phyloP scores from a whole-genome alignment of 2,329 filamentous ascomycete genomes.

The Pezizomycotina sp. region DNA sequence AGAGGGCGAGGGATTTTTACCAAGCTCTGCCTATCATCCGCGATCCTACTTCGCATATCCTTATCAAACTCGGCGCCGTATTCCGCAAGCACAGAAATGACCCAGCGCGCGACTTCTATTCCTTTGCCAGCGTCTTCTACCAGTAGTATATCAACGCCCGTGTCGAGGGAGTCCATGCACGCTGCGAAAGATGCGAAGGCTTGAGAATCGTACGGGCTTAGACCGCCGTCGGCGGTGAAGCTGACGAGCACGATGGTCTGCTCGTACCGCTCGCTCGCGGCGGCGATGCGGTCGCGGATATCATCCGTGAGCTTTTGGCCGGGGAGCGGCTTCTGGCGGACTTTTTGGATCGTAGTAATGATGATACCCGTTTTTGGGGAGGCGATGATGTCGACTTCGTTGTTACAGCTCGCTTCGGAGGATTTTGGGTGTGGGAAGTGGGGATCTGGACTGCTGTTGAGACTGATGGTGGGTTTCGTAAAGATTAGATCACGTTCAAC shows the following conservation, averaged over 20 bases:
- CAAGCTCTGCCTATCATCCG: slow-evolving; percentile 6
- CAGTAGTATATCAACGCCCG: too few relatives aligned
- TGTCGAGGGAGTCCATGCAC: too few relatives aligned
- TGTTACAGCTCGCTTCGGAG: too few relatives aligned
- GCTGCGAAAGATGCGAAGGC: too few relatives aligned
- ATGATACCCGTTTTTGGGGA: slow-evolving; percentile 8
- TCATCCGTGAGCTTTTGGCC: background rate
- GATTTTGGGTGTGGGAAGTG: too few relatives aligned
- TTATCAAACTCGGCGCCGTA: slow-evolving; percentile 7
- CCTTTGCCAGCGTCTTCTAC: background rate
- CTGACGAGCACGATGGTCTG: too few relatives aligned
- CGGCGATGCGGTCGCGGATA: slow-evolving; percentile 8
- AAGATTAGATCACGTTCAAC: slow-evolving; percentile 16
- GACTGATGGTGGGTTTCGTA: too few relatives aligned
- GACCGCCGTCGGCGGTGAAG: too few relatives aligned
- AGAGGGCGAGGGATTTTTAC: background rate
- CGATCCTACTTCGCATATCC: slow-evolving; percentile 2
- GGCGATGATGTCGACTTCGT: slow-evolving; percentile 16
- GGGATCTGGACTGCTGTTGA: too few relatives aligned
- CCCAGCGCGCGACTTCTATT: slow-evolving; percentile 3
- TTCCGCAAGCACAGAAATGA: slow-evolving; percentile 4
- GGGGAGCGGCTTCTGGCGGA: slow-evolving; percentile 5
- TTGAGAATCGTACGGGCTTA: too few relatives aligned
- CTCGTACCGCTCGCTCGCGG: slow-evolving; percentile 8
- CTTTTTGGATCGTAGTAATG: slow-evolving; percentile 10